A percentile compares a stretch with the other conserved stretches of the same genome.
These are phyloP conservation scores for Annona squamosa DNA, from an alignment of 164 flowering plant species.

Conservation along the genomic window DNA sequence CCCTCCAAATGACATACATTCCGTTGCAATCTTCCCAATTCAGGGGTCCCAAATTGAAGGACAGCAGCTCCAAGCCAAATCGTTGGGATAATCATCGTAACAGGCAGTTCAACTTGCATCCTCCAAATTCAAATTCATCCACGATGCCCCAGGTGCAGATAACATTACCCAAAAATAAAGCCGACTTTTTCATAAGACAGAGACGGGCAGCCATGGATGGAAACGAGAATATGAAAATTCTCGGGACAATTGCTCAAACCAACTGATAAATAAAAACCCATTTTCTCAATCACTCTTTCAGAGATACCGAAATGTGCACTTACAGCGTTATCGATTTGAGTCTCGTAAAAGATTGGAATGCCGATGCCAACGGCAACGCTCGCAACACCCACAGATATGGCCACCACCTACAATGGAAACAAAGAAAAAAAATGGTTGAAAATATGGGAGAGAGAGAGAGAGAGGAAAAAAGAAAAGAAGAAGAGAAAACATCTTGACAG, in stretches of 20 bases:
- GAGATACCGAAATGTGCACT: constrained; percentile 11
- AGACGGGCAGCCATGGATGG: background rate
- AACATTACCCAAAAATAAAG: too few species aligned
- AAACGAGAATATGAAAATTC: background rate
- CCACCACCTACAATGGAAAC: constrained; percentile 45
- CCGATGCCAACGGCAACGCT: constrained; percentile 92
- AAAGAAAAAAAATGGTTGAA: background rate
- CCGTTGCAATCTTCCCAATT: background rate
- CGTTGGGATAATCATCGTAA: background rate
- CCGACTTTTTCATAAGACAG: too few species aligned
- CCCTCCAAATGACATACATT: background rate
- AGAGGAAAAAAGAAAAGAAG: background rate
- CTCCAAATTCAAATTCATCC: background rate
- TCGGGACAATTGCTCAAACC: background rate
- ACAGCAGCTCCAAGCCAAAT: background rate
- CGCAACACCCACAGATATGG: constrained; percentile 74
- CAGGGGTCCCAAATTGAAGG: background rate
- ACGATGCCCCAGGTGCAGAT: background rate
- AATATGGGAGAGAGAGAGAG: background rate
- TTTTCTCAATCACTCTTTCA: background rate
- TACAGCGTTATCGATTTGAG: constrained; percentile 89
- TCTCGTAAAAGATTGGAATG: constrained; percentile 83
- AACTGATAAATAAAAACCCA: background rate
- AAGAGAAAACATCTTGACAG: background rate
- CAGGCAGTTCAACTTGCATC: background rate